Evolutionary conservation across 768 basidiomycete genomes (phyloP).

Genomic region (Suillus cothurnatus): DNA sequence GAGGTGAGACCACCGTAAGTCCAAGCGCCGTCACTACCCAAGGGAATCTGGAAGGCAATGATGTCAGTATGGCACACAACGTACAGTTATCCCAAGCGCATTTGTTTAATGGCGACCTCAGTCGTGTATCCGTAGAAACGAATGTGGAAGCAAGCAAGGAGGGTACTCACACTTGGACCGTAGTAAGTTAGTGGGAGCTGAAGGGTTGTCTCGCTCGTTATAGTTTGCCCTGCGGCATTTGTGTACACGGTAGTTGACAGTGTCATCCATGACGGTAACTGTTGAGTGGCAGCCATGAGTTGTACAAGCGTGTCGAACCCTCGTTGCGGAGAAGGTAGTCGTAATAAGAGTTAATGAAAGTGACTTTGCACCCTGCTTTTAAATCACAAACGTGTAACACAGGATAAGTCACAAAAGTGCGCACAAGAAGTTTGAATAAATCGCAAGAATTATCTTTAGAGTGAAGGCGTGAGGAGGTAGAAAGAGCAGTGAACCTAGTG

Average conservation of each 20-base stretch:
- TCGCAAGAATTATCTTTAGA: slow-evolving; percentile 17
- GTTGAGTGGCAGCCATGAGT: slow-evolving; percentile 52
- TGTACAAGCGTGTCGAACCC: slow-evolving; percentile 14
- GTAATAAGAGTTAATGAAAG: slow-evolving; percentile 28
- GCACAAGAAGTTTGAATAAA: neutral
- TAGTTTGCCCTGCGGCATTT: slow-evolving; percentile 50
- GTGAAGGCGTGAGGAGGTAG: slow-evolving; percentile 19
- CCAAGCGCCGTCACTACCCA: slow-evolving; percentile 62
- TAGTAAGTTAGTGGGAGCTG: slow-evolving; percentile 79
- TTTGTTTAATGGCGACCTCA: neutral
- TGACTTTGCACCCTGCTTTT: slow-evolving; percentile 16
- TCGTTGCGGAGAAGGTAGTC: slow-evolving; percentile 11
- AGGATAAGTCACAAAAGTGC: neutral
- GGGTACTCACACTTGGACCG: slow-evolving; percentile 72
- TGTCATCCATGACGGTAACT: slow-evolving; percentile 74
- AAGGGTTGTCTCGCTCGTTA: slow-evolving; percentile 60
- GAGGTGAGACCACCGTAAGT: slow-evolving; percentile 75
- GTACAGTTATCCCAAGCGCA: neutral
- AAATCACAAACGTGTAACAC: slow-evolving; percentile 5
- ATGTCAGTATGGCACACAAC: slow-evolving; percentile 5
- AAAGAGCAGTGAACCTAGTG: slow-evolving; percentile 9
- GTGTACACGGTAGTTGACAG: slow-evolving; percentile 53
- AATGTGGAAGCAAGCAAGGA: neutral
- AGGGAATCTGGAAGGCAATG: slow-evolving; percentile 58
- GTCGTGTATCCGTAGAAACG: neutral